Base-by-base conservation (phyloP, 176 grass and related monocot genomes). In the Triticum monococcum region DNA sequence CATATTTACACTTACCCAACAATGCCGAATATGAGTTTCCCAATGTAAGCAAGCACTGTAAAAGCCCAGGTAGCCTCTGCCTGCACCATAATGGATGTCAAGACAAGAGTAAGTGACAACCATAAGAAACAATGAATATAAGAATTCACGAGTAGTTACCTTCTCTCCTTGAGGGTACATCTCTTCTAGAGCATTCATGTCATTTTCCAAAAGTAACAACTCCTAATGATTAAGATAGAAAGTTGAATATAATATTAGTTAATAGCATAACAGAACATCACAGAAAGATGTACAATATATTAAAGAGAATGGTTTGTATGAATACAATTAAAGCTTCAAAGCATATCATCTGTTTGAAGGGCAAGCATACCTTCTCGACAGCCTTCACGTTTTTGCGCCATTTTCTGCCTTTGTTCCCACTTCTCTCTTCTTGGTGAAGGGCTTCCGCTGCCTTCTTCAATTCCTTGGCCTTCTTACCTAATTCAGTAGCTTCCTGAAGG, bases 131-230 rank as follows among this genome's bases (percentile, higher is more conserved):
- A 77, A 84, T 18, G 9, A 10, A 81, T 28, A 84, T 64, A 17
- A 38, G 25, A 88, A 70, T 71, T 43, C 23, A 32, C 18, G 17
- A 75, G 14, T 8, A 50, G 33, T 83, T 57, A 97, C 97, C 92
- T 97, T 7, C 67, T 99, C 97, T 83, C 97, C 97, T 89, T 99
- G 97, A 84, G 97, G 97, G 82, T 99, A 99, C 97, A 99, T 99
- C 92, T 99, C 97, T 79, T 99, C 97, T 67, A 99, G 85, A 79
- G 94, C 94, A 81, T 94, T 91, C 89, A 90, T 91, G 77, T 99
- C 97, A 83, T 99, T 89, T 91, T 99, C 97, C 72, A 99, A 78
- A 75, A 99, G 92, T 84, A 97, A 72, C 62, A 97, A 79, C 37
- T 99, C 97, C 97, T 99, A 82, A 48, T 77, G 37, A 84, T 90